Base-by-base conservation (phyloP, 1,284 basidiomycete genomes). In the Cutaneotrichosporon sp. region DNA sequence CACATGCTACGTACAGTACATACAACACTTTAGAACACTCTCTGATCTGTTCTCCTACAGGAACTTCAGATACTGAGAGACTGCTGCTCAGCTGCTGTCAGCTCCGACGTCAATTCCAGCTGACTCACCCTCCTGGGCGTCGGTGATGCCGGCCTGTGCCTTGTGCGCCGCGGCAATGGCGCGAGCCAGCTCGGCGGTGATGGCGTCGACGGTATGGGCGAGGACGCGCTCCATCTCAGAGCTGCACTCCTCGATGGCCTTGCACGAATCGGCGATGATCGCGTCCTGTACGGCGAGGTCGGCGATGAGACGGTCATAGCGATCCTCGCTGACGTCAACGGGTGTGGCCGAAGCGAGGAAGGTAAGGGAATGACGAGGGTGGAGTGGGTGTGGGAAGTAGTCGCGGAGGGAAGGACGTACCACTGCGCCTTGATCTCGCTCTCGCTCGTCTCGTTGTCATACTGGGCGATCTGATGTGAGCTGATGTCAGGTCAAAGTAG, bases 281-380 rank as follows among this genome's bases (percentile, higher is more conserved):
- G 11, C 27, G 35, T 49, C 50, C 24, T 56, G 32, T 5, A 10
- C 37, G n/a, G 35, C 46, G 11, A 52, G 46, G 7, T 24, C 42
- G 24, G 35, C 41, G 24, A 39, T 22, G 29, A 51, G 35, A 6
- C 11, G 14, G 2, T 17, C 29, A 31, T 49, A 52, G 25, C 38
- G 44, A 17, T 19, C 12, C 19, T 51, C 33, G 33, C 54, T 55
- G 46, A 22, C 4, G 46, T 48, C 14, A 39, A 41, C n/a, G 17
- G 29, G 39, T 6, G 38, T 25, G 20, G 11, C 11, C 9, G 37
- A 38, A 10, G 19, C 20, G 7, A 5, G 19, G 37, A 38, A 35
- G 14, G 16, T 4, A 20, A 37, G 33, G 17, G 34, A 14, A 37
- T 17, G 10, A 10, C 7, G 34, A n/a, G n/a, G n/a, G n/a, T n/a